Percentiles rank a stretch among this genome's conserved stretches.
These are phyloP conservation scores for Xanthoconium stramineum DNA, from an alignment of 768 basidiomycete species.

Conservation along the genomic window DNA sequence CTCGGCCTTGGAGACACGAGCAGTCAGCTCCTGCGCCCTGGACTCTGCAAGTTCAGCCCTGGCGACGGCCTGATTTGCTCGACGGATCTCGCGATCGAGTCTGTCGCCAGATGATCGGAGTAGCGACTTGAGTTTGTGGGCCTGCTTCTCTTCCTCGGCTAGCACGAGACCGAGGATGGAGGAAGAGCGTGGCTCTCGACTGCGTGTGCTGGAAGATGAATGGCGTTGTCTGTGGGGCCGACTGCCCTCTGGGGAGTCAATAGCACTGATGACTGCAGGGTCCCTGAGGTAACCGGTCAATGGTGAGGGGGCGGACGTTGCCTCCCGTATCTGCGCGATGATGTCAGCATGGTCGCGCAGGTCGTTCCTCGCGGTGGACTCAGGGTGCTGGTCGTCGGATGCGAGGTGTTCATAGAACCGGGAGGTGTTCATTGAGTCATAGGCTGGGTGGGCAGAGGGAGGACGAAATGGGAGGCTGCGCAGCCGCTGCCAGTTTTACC, in stretches of 20 bases:
- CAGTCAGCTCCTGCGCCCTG: constrained; percentile 40
- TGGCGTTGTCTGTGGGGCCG: constrained; percentile 28
- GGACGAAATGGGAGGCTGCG: constrained; percentile 6
- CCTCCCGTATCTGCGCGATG: constrained; percentile 41
- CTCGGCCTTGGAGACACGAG: constrained; percentile 41
- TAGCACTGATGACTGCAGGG: constrained; percentile 36
- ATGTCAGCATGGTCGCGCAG: constrained; percentile 30
- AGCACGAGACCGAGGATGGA: constrained; percentile 42
- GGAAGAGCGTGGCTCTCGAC: constrained; percentile 37
- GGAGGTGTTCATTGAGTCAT: constrained; percentile 32
- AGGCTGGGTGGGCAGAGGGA: constrained; percentile 4
- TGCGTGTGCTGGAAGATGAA: constrained; percentile 38
- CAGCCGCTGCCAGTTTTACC: constrained; percentile 6
- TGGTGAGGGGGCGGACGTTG: constrained; percentile 43
- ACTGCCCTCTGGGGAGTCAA: constrained; percentile 31
- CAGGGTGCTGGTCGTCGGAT: constrained; percentile 16
- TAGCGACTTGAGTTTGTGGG: constrained; percentile 50
- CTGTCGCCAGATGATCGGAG: constrained; percentile 50
- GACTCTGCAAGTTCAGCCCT: constrained; percentile 53
- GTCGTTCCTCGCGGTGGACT: constrained; percentile 1
- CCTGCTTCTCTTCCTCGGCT: constrained; percentile 55
- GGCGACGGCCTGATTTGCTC: constrained; percentile 48
- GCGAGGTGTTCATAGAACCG: constrained; percentile 32
- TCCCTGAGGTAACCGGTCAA: constrained; percentile 44
- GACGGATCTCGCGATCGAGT: constrained; percentile 53